A percentile compares a stretch with the other conserved stretches of the same genome.
Evolutionary conservation across 1,284 basidiomycete genomes (phyloP).

Genomic region (Cryptococcus depauperatus): DNA sequence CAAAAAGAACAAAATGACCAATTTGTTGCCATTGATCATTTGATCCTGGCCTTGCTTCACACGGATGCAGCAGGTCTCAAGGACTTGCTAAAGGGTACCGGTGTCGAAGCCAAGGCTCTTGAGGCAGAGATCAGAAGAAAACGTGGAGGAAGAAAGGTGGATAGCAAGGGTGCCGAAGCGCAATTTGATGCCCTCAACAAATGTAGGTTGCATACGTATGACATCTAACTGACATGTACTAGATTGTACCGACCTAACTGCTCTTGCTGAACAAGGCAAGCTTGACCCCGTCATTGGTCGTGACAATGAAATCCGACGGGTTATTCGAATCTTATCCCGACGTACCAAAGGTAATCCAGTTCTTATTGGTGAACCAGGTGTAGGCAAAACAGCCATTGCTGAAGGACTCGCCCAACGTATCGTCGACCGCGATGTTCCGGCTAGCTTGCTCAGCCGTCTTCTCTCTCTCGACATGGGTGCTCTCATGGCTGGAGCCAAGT

Average conservation of each 20-base stretch:
- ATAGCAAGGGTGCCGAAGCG: conserved; percentile 48
- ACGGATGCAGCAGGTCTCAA: conserved; percentile 44
- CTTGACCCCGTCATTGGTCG: conserved; percentile 55
- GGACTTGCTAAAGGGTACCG: conserved; percentile 47
- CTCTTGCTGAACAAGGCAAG: conserved; percentile 48
- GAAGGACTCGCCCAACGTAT: conserved; percentile 96
- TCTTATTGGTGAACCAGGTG: conserved; percentile 72
- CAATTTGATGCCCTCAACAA: conserved; percentile 48
- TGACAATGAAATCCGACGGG: conserved; percentile 50
- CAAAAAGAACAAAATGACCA: conserved; percentile 79
- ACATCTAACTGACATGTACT: conserved; percentile 4
- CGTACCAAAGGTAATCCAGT: conserved; percentile 55
- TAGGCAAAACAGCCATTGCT: conserved; percentile 86
- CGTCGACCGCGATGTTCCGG: conserved; percentile 88
- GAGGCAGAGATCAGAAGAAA: conserved; percentile 50
- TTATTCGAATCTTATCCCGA: conserved; percentile 67
- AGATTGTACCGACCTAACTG: conserved; percentile 44
- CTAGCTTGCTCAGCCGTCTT: conserved; percentile 73
- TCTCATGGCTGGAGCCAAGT: conserved; percentile 54
- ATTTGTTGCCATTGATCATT: conserved; percentile 84
- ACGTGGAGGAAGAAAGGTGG: conserved; percentile 50
- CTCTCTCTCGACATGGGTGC: conserved; percentile 78
- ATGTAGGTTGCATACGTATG: conserved; percentile 29
- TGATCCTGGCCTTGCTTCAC: conserved; percentile 64
- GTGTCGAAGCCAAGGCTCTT: conserved; percentile 46